Conservation (phyloP, 2,329 filamentous ascomycete genomes). For the Orbilia ellipsospora region DNA sequence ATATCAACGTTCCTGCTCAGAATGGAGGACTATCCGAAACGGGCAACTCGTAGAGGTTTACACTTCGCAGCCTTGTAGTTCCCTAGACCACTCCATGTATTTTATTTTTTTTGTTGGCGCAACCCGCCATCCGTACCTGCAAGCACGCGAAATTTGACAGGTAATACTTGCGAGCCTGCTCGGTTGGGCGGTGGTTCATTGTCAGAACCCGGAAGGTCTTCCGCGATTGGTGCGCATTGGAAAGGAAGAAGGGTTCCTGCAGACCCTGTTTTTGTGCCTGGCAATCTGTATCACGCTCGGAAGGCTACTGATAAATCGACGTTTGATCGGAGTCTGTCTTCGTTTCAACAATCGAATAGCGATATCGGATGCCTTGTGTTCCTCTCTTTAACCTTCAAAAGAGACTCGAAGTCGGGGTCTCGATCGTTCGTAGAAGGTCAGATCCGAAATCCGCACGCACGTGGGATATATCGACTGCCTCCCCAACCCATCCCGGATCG, state of each 20-base stretch:
- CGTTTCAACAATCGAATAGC: slow-evolving; percentile 5
- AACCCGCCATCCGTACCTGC: too few relatives aligned
- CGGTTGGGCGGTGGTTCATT: too few relatives aligned
- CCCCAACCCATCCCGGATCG: not conserved
- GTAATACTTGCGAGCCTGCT: not conserved
- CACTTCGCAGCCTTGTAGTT: too few relatives aligned
- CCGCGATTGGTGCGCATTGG: too few relatives aligned
- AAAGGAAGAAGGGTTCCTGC: slow-evolving; percentile 31
- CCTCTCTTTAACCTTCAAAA: not conserved
- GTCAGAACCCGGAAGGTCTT: too few relatives aligned
- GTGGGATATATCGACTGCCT: not conserved
- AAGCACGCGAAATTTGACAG: not conserved
- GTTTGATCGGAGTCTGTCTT: not conserved
- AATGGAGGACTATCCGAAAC: slow-evolving; percentile 47
- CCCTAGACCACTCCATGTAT: too few relatives aligned
- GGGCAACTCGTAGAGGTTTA: slow-evolving; percentile 24
- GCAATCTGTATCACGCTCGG: too few relatives aligned
- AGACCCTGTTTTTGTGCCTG: slow-evolving; percentile 3
- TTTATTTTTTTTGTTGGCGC: too few relatives aligned
- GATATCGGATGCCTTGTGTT: too few relatives aligned
- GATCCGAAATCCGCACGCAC: not conserved
- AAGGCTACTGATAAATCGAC: slow-evolving; percentile 20
- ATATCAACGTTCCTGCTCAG: slow-evolving; percentile 33
- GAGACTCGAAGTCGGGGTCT: not conserved
- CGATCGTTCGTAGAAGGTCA: not conserved